phyloP scores from a whole-genome alignment of 208 protist genomes.

The Endotrypanum monterogeii region DNA sequence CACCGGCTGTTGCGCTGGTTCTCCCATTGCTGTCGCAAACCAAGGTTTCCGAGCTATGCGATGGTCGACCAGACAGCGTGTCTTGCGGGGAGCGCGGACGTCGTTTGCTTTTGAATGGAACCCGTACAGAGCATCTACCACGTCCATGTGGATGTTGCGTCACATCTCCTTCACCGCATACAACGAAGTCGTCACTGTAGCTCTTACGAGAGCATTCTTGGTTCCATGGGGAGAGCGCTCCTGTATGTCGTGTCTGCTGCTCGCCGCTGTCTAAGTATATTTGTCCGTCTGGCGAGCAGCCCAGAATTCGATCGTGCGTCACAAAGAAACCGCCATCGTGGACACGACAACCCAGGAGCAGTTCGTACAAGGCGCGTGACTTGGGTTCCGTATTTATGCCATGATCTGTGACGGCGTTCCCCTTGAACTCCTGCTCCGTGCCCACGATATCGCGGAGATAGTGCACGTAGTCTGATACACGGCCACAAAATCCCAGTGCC shows the following conservation, averaged over 20 bases:
- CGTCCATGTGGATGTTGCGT: not conserved
- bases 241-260: slow-evolving; percentile 4
- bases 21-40: not conserved
- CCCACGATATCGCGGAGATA: slow-evolving; percentile 77
- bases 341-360: slow-evolving; percentile 69
- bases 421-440: slow-evolving; percentile 79
- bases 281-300: slow-evolving; percentile 84
- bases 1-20: not conserved
- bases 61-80: not conserved
- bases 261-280: slow-evolving; percentile 19
- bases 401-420: slow-evolving; percentile 78
- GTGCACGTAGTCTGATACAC: slow-evolving; percentile 80
- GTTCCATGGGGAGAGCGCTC: not conserved
- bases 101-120: slow-evolving; percentile 49
- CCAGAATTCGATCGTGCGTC: slow-evolving; percentile 56
- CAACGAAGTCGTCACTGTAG: not conserved
- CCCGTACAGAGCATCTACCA: slow-evolving; percentile 29
- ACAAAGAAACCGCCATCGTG: slow-evolving; percentile 86
- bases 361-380: slow-evolving; percentile 80
- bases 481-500: slow-evolving; percentile 80
- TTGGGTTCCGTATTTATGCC: slow-evolving; percentile 85
- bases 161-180: not conserved
- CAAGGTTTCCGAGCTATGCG: not conserved
- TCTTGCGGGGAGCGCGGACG: not conserved
- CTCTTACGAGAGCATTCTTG: not conserved